phyloP scores from a whole-genome alignment of 1,284 basidiomycete species.

The Melampsora larici-populina region DNA sequence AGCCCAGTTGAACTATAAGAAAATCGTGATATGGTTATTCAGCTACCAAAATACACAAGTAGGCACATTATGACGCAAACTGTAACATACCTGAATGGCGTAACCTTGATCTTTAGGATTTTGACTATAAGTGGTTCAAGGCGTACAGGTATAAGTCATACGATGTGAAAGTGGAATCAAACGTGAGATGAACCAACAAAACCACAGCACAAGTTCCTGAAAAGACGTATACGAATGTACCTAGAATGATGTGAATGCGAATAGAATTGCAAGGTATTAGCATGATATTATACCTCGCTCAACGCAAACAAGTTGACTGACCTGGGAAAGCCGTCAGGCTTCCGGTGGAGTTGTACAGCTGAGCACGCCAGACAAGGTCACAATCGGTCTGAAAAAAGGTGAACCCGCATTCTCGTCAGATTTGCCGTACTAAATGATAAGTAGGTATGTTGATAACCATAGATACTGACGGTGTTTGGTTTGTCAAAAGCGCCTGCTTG shows the following conservation, averaged over 20 bases:
- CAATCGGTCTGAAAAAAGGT: constrained; percentile 25
- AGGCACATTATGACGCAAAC: neutral
- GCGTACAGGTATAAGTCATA: neutral
- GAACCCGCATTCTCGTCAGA: too few relatives aligned
- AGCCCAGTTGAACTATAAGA: constrained; percentile 28
- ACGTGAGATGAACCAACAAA: neutral
- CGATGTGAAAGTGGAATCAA: neutral
- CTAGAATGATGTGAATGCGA: neutral
- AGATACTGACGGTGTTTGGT: neutral
- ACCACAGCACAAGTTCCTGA: constrained; percentile 26
- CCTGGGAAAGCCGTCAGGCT: constrained; percentile 25
- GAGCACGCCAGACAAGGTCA: constrained; percentile 4
- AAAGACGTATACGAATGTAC: constrained; percentile 21
- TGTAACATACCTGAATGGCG: constrained; percentile 11
- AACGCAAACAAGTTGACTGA: constrained; percentile 5
- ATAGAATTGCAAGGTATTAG: too few relatives aligned
- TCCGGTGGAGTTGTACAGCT: constrained; percentile 35
- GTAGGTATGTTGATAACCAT: too few relatives aligned
- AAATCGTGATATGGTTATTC: neutral
- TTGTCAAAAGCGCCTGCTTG: neutral
- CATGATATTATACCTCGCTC: neutral
- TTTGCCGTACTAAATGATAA: too few relatives aligned
- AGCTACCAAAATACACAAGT: too few relatives aligned
- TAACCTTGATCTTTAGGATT: constrained; percentile 23
- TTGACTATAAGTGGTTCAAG: constrained; percentile 4